A percentile compares a stretch with the other conserved stretches of the same genome.
phyloP scores from a whole-genome alignment of 495 filamentous ascomycete species.

The Neurospora intermedia region DNA sequence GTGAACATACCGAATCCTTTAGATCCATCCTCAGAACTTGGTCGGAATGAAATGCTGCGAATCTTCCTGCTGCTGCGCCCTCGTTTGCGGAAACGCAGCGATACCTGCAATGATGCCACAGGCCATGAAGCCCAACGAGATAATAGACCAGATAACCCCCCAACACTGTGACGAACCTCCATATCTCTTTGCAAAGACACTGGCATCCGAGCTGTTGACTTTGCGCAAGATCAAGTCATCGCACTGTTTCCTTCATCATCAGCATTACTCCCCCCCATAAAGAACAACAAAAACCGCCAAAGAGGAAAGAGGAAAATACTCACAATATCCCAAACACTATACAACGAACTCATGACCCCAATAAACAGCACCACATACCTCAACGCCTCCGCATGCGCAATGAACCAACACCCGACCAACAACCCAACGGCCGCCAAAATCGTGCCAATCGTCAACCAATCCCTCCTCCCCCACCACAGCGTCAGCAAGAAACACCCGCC shows the following conservation, averaged over 20 bases:
- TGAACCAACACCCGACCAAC: constrained; percentile 70
- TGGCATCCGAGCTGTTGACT: constrained; percentile 72
- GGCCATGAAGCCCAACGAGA: constrained; percentile 60
- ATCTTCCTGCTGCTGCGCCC: constrained; percentile 55
- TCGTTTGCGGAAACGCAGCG: constrained; percentile 62
- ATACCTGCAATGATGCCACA: constrained; percentile 61
- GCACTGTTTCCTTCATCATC: constrained; percentile 29
- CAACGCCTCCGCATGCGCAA: constrained; percentile 60
- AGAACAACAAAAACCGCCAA: background rate
- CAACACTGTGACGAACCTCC: constrained; percentile 74
- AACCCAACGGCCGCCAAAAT: constrained; percentile 58
- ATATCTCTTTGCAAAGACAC: constrained; percentile 65
- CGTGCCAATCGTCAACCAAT: constrained; percentile 67
- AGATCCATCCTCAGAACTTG: constrained; percentile 11
- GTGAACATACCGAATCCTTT: background rate
- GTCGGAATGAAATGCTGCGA: constrained; percentile 53
- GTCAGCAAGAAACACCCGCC: constrained; percentile 66
- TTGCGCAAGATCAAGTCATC: constrained; percentile 77
- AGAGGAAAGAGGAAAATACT: constrained; percentile 22
- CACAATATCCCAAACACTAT: constrained; percentile 79
- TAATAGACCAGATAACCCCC: constrained; percentile 68
- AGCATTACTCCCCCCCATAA: too few species aligned
- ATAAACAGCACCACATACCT: constrained; percentile 72
- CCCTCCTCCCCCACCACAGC: constrained; percentile 67
- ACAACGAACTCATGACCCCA: constrained; percentile 66